Evolutionary conservation across 139 green algal genomes (phyloP), one percentile per base, ranked within the genome.

Genomic region (Picochlorum sp.): DNA sequence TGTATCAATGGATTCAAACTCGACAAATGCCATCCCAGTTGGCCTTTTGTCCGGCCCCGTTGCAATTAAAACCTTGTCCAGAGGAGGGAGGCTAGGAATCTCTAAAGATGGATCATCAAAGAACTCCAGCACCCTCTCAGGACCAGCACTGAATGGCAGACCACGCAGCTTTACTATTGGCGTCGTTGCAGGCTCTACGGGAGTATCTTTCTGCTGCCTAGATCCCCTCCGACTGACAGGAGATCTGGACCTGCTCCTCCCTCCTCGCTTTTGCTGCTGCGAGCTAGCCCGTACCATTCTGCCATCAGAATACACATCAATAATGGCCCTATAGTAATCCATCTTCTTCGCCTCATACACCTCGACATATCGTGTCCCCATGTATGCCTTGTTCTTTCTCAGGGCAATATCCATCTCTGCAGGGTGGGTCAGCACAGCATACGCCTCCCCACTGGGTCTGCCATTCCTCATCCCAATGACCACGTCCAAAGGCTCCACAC

Each of bases 341-440:
- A 79, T 61, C 63, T 90, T 90, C 64, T 89, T 84, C 0, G 85
- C 72, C 18, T 74, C 63, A 65, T 85, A 91, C 38, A 94, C 82
- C 69, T 94, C 87, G 20, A 94, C 82, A 68, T 91, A 94, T 38
- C 87, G 71, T 21, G 74, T 74, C 24, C 87, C 87, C 75, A 94
- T 79, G 74, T 91, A 90, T 34, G 70, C 74, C 34, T 82, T 83
- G 69, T 93, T 86, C 66, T 88, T 89, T 18, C 62, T 58, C 45
- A 89, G 59, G 6, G 84, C 85, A 20, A 82, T 64, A 28, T 94
- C 85, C 7, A 90, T 68, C 21, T 83, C 69, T 60, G 82, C 61
- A 4, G 78, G 71, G 28, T 64, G 66, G n/a, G 56, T 56, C 26
- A 94, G 69, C 52, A 94, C 76, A 24, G 85, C 73, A 65, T 79